Conservation (phyloP, 306 rosid genomes). For the Trifolium repens region DNA sequence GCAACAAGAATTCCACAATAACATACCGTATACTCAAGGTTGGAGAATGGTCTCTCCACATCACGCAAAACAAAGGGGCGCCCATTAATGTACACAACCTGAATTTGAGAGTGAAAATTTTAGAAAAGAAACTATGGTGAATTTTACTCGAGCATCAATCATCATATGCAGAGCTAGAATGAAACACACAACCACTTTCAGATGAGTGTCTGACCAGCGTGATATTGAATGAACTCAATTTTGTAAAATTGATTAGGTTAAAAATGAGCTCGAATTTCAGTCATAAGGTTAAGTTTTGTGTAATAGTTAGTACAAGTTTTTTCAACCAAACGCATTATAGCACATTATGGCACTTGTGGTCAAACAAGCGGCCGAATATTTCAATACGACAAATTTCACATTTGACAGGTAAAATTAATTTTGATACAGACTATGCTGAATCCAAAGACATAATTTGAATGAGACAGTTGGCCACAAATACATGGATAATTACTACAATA, state of each 20-base stretch:
- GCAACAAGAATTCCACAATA: conserved; percentile 6
- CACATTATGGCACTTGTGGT: background rate
- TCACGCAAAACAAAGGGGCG: conserved; percentile 90
- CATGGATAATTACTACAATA: background rate
- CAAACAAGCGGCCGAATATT: background rate
- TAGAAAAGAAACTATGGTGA: background rate
- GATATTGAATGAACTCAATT: background rate
- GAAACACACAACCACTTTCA: background rate
- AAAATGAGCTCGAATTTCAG: background rate
- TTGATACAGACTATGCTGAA: background rate
- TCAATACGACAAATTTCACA: background rate
- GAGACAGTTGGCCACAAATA: background rate
- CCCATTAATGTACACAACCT: conserved; percentile 91
- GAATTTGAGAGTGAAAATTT: conserved; percentile 34
- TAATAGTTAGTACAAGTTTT: background rate
- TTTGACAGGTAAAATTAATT: background rate
- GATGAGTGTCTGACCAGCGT: background rate
- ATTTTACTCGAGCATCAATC: conserved; percentile 5
- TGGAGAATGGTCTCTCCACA: conserved; percentile 88
- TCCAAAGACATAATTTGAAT: background rate
- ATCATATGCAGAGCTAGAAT: background rate
- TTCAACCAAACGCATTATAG: conserved; percentile 26
- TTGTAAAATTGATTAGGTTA: background rate
- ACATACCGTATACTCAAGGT: conserved; percentile 86
- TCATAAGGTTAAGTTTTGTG: background rate